A percentile compares a stretch with the other conserved stretches of the same genome.
Evolutionary conservation across 768 basidiomycete species (phyloP).

Genomic region (Plicaturopsis crispa): DNA sequence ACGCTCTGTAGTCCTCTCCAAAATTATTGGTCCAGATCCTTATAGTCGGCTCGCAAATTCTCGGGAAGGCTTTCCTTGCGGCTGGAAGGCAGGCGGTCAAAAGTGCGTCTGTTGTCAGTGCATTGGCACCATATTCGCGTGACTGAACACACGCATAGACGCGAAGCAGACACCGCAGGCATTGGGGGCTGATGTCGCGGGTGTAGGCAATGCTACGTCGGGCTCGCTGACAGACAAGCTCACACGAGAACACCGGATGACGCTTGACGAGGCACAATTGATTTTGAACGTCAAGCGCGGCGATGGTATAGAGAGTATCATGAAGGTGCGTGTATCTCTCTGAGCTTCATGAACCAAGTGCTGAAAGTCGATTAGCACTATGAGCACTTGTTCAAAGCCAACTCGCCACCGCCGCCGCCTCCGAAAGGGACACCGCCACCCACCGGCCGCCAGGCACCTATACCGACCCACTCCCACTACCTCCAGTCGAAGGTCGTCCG

Average conservation of each 20-base stretch:
- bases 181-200: conserved; percentile 61
- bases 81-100: conserved; percentile 89
- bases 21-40: conserved; percentile 74
- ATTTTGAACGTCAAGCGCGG: conserved; percentile 84
- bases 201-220: conserved; percentile 67
- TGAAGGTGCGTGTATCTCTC: conserved; percentile 47
- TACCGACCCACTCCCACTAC: conserved; percentile 72
- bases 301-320: conserved; percentile 56
- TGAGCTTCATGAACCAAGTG: conserved; percentile 1
- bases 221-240: conserved; percentile 74
- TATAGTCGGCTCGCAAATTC: conserved; percentile 66
- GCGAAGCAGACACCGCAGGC: conserved; percentile 75
- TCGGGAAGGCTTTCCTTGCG: conserved; percentile 88
- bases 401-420: conserved; percentile 60
- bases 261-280: conserved; percentile 88
- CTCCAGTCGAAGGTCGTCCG: conserved; percentile 96
- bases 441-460: conserved; percentile 33
- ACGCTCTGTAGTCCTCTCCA: conserved; percentile 58
- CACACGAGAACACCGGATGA: conserved; percentile 85
- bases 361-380: too few species aligned
- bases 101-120: conserved; percentile 49
- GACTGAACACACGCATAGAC: conserved; percentile 38
- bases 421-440: conserved; percentile 30
- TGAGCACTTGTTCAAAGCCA: conserved; percentile 88
- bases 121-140: background rate